Evolutionary conservation across 805 yeast species (phyloP).

Genomic region (Diddensiella caesifluorescens): DNA sequence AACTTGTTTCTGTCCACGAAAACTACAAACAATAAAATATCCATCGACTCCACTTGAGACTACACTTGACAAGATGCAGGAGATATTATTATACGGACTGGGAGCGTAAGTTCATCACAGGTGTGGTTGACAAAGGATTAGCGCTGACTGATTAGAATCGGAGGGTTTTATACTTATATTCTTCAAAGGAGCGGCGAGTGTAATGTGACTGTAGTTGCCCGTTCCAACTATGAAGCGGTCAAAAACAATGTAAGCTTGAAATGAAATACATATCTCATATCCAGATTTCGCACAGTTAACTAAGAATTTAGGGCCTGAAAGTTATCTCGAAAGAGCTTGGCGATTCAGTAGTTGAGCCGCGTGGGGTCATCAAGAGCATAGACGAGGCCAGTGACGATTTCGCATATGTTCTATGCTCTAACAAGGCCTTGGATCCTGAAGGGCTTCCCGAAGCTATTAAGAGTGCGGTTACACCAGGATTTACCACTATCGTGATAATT

Average conservation of each 20-base stretch:
- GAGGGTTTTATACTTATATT: conserved; percentile 15
- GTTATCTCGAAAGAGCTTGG: conserved; percentile 11
- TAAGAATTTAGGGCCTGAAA: conserved; percentile 11
- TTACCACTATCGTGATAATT: conserved; percentile 16
- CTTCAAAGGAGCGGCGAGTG: conserved; percentile 9
- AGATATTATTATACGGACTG: conserved; percentile 11
- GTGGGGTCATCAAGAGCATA: conserved; percentile 9
- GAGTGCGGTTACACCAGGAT: conserved; percentile 12
- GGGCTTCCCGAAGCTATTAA: conserved; percentile 32
- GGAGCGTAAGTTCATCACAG: conserved; percentile 17
- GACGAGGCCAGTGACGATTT: conserved; percentile 4
- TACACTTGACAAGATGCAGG: background rate
- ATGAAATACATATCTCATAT: background rate
- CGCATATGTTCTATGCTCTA: conserved; percentile 16
- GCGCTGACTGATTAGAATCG: too few species aligned
- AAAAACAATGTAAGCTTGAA: conserved; percentile 10
- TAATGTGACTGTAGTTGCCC: conserved; percentile 14
- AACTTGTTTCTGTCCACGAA: background rate
- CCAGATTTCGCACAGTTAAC: background rate
- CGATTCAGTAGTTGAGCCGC: conserved; percentile 9
- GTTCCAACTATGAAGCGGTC: conserved; percentile 16
- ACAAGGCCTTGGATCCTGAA: conserved; percentile 19
- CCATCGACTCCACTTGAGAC: too few species aligned
- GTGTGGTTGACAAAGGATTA: too few species aligned
- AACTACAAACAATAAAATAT: background rate